phyloP scores from a whole-genome alignment of 345 rosid species.

The Eucalyptus marginata region DNA sequence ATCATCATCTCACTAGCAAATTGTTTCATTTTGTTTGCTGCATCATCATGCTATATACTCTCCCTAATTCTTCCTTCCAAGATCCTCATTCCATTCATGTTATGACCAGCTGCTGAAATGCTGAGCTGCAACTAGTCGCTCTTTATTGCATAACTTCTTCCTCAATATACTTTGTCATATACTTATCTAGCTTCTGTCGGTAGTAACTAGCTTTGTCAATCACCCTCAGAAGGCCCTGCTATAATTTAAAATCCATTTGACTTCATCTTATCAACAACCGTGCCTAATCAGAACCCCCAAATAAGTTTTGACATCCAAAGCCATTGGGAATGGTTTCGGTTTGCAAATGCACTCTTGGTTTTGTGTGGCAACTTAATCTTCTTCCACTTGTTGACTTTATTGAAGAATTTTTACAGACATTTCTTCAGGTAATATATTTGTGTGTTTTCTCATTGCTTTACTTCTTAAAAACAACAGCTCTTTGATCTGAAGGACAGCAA shows the following conservation, averaged over 20 bases:
- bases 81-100: neutral
- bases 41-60: neutral
- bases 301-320: neutral
- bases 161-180: neutral
- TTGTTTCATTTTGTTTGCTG: neutral
- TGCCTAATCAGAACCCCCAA: neutral
- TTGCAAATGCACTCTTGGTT: neutral
- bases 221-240: neutral
- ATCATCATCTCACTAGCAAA: neutral
- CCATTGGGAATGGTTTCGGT: neutral
- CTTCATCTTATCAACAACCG: neutral
- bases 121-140: neutral
- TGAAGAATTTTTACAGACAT: neutral
- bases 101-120: neutral
- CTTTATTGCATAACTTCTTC: neutral
- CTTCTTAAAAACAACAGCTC: constrained; percentile 32
- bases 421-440: neutral
- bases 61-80: neutral
- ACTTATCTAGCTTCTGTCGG: neutral
- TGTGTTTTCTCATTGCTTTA: neutral
- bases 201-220: neutral
- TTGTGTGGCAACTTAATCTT: neutral
- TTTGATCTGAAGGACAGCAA: constrained; percentile 60
- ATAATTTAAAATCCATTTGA: neutral
- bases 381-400: neutral